A percentile compares a stretch with the other conserved stretches of the same genome.
These are phyloP conservation scores for Candida pseudofarinosa DNA, from an alignment of 805 yeast species.

Conservation along the genomic window DNA sequence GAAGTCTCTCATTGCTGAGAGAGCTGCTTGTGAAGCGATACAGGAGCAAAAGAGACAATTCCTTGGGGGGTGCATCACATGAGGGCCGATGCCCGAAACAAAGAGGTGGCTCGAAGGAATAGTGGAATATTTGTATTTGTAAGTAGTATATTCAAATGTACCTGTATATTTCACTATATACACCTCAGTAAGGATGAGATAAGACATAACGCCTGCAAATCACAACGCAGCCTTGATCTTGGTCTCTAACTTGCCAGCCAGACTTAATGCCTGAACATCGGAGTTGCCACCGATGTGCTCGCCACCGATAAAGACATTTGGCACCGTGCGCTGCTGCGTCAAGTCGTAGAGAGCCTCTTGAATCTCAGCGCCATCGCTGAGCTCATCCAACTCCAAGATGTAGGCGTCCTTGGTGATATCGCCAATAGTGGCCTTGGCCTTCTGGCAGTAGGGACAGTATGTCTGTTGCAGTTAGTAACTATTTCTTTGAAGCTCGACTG, in stretches of 20 bases:
- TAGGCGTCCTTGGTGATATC: constrained; percentile 45
- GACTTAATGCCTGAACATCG: constrained; percentile 70
- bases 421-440: constrained; percentile 42
- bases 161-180: no score
- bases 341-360: constrained; percentile 74
- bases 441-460: constrained; percentile 42
- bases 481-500: neutral
- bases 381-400: constrained; percentile 49
- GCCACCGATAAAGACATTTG: constrained; percentile 85
- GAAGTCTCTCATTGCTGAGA: no score
- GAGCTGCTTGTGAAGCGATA: no score
- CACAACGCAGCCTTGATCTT: constrained; percentile 39
- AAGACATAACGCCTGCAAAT: no score
- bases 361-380: constrained; percentile 72
- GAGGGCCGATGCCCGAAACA: no score
- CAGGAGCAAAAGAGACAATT: no score
- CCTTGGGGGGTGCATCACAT: no score
- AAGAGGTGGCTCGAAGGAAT: no score
- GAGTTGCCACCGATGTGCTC: constrained; percentile 95
- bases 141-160: no score
- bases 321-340: constrained; percentile 92
- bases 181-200: no score
- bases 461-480: constrained; percentile 18
- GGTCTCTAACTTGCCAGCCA: constrained; percentile 54
- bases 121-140: no score